A percentile compares a stretch with the other conserved stretches of the same genome.
These are phyloP conservation scores for Kwoniella dendrophila DNA, from an alignment of 768 basidiomycete genomes.

Conservation along the genomic window DNA sequence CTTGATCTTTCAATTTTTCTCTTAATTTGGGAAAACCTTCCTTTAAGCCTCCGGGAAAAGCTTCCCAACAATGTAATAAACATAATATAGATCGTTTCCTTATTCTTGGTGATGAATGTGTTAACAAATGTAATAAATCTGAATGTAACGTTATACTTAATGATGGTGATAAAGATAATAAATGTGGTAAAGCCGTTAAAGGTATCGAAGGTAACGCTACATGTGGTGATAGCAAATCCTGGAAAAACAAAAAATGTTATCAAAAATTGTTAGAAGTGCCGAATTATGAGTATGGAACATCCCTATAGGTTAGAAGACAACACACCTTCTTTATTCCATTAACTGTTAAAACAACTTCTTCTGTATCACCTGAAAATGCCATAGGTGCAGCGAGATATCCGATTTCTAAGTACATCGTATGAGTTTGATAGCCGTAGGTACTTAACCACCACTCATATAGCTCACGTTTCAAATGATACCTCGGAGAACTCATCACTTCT, in stretches of 20 bases:
- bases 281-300: too few species aligned
- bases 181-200: constrained; percentile 52
- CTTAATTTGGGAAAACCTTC: constrained; percentile 70
- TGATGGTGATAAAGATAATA: constrained; percentile 39
- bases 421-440: not conserved
- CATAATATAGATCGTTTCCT: constrained; percentile 87
- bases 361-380: constrained; percentile 90
- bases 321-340: constrained; percentile 61
- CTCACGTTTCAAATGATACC: constrained; percentile 78
- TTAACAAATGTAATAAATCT: constrained; percentile 69
- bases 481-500: constrained; percentile 94
- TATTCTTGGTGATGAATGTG: constrained; percentile 58
- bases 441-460: not conserved
- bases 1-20: constrained; percentile 59
- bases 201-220: constrained; percentile 46
- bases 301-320: not conserved
- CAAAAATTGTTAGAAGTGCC: too few species aligned
- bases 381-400: constrained; percentile 92
- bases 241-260: not conserved
- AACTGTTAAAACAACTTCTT: constrained; percentile 95
- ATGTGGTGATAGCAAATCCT: constrained; percentile 50
- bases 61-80: constrained; percentile 74
- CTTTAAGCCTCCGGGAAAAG: constrained; percentile 76
- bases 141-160: constrained; percentile 77
- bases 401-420: constrained; percentile 60